Base-by-base conservation (phyloP, 345 rosid genomes). In the Salix viminalis region DNA sequence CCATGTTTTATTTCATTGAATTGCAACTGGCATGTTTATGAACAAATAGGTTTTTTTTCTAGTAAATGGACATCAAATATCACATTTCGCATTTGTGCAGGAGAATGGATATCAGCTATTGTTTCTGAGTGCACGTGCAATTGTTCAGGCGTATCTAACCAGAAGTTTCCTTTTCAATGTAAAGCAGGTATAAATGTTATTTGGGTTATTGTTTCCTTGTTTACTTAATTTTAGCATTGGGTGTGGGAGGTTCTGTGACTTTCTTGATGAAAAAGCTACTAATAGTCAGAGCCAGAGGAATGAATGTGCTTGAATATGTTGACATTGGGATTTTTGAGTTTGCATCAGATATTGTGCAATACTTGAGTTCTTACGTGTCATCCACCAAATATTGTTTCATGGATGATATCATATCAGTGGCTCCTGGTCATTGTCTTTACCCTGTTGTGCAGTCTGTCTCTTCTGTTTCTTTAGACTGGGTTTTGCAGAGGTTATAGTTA, bases 101-200 rank as follows among this genome's bases (percentile, higher is more conserved):
- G 98, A 92, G 84, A 92, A 94, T 84, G 98, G 98, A 81, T 94
- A 94, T 80, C 98, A 94, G 79, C 87, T 94, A 42, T 90, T 94
- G 73, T 94, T 94, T 86, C 85, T 94, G 79, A 94, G 98, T 70
- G 98, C 98, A 0, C 93, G 98, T 73, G 98, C 98, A 74, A 92
- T 94, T 13, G 98, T 91, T 83, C 98, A 94, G 84, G 98, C 98
- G 32, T 94, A 94, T 84, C 83, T 94, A 74, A 94, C 98, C 24
- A 85, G 96, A 81, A 94, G 79, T 67, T 92, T 89, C 83, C 88
- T 92, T 61, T 79, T 86, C 79, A 94, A 94, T 86, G 83, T 94
- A 67, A 94, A 94, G 82, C 98, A 94, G 96, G 98, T 91, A 71
- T 72, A 23, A 6, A 7, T 58, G 61, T 70, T 28, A 70, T 24